These are phyloP conservation scores for Naganishia sp. DNA, from an alignment of 1,284 basidiomycete species.

Conservation along the genomic window DNA sequence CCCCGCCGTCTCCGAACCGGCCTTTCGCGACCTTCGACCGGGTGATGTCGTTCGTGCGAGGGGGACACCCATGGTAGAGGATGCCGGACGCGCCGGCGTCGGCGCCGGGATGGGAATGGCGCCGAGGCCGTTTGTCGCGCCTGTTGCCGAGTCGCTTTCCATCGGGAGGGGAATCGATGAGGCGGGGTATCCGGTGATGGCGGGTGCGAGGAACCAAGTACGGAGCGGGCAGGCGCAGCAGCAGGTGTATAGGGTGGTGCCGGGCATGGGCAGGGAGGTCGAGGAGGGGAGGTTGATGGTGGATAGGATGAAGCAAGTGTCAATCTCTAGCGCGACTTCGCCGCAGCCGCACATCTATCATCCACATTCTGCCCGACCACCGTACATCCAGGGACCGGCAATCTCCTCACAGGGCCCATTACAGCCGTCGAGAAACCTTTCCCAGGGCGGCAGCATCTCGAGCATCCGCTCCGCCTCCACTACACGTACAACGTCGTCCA, in stretches of 20 bases:
- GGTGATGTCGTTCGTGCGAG: slow-evolving; percentile 13
- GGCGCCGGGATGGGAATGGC: slow-evolving; percentile 6
- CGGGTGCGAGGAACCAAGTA: background rate
- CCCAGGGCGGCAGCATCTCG: slow-evolving; percentile 12
- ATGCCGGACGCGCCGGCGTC: background rate
- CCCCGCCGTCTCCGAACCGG: background rate
- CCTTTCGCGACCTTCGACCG: slow-evolving; percentile 10
- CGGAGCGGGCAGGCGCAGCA: background rate
- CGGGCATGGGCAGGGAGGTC: slow-evolving; percentile 9
- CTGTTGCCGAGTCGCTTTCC: background rate
- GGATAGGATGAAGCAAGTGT: slow-evolving; percentile 4
- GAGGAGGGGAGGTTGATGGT: background rate
- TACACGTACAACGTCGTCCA: slow-evolving; percentile 8
- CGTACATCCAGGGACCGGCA: background rate
- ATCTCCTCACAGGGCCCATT: background rate
- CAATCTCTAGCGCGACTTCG: background rate
- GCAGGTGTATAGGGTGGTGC: slow-evolving; percentile 11
- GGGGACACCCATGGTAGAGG: background rate
- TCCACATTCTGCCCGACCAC: background rate
- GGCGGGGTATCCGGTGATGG: slow-evolving; percentile 21
- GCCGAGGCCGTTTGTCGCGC: slow-evolving; percentile 10
- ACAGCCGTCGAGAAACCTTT: slow-evolving; percentile 17
- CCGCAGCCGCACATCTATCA: background rate
- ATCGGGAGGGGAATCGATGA: slow-evolving; percentile 10
- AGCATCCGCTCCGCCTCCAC: slow-evolving; percentile 16